Evolutionary conservation across 805 yeast species (phyloP).

Genomic region (Candida corydali): DNA sequence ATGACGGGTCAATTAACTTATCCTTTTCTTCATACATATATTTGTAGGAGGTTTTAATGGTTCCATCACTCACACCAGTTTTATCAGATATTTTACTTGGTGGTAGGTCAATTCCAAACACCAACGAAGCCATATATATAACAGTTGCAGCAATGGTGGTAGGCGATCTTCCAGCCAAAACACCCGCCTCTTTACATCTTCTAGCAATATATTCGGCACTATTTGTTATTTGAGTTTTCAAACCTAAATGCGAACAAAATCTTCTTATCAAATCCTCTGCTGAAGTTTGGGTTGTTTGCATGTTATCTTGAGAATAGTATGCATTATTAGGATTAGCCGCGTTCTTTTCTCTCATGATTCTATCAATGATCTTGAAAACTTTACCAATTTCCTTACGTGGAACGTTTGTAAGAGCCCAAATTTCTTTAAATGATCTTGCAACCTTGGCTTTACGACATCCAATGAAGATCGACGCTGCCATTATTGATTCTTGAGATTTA

Average conservation of each 20-base stretch:
- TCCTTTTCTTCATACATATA: slow-evolving; percentile 68
- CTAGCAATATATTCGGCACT: slow-evolving; percentile 93
- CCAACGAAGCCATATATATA: slow-evolving; percentile 86
- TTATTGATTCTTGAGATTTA: slow-evolving; percentile 85
- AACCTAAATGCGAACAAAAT: slow-evolving; percentile 92
- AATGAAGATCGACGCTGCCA: slow-evolving; percentile 93
- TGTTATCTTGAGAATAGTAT: slow-evolving; percentile 43
- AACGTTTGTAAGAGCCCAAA: slow-evolving; percentile 90
- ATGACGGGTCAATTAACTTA: slow-evolving; percentile 65
- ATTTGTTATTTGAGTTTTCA: slow-evolving; percentile 77
- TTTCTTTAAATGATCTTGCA: slow-evolving; percentile 92
- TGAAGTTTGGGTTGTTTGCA: slow-evolving; percentile 75
- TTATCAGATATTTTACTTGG: slow-evolving; percentile 84
- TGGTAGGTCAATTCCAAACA: slow-evolving; percentile 74
- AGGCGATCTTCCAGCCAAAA: slow-evolving; percentile 94
- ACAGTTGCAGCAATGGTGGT: slow-evolving; percentile 97
- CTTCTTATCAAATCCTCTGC: slow-evolving; percentile 95
- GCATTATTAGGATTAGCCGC: slow-evolving; percentile 40
- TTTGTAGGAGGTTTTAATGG: slow-evolving; percentile 88
- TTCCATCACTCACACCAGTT: slow-evolving; percentile 96
- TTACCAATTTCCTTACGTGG: slow-evolving; percentile 93
- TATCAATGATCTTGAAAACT: slow-evolving; percentile 78
- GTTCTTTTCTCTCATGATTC: slow-evolving; percentile 53
- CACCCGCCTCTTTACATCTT: slow-evolving; percentile 85
- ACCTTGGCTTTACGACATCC: slow-evolving; percentile 94